Evolutionary conservation across 495 filamentous ascomycete genomes (phyloP), one percentile per base, ranked within the genome.

Genomic region (Immersiella caudata): DNA sequence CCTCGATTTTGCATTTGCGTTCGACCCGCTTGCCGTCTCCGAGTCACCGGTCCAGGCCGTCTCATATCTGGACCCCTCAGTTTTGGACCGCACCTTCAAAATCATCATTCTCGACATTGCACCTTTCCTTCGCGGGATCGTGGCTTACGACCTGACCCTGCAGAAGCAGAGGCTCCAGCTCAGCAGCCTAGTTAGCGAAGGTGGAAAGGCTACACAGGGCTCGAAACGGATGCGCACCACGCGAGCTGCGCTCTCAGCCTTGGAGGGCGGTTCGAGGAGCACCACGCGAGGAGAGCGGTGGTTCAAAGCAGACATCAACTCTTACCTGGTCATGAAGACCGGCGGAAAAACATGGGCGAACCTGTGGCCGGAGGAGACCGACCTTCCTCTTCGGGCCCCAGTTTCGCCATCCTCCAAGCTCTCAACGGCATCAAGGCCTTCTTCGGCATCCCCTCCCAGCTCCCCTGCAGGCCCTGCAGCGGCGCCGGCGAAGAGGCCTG

Each of bases 61-160:
- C 21, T 78, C 74, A 49, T 81, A 75, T 62, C 75, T 79, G 26
- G 84, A 81, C 65, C 81, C 86, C 0, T 93, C 91, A 0, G 83
- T 88, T 0, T 91, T 97, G 67, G 91, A 96, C 65, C 85, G 91
- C 40, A 86, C 87, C 0, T 72, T 88, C 49, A 71, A 78, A 2
- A 79, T 87, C 9, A 84, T 97, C 36, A 80, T 81, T 5, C 83
- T 90, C 54, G 95, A 99, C 67, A 78, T 97, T 7, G 93, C 91
- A 0, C 94, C 94, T 0, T 97, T 91, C 69, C 84, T 96, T 22
- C 89, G 95, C 21, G 80, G 83, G 11, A 97, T 97, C 69, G 88
- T 93, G 27, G 79, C 87, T 0, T 90, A 91, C 71, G 94, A 97
- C 67, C 78, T 87, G 3, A 82, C 81, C 12, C 83, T 93, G 0